Percentiles rank a stretch among this genome's conserved stretches.
Conservation (phyloP, 2,329 filamentous ascomycete species). For the Penicillium nordicum region DNA sequence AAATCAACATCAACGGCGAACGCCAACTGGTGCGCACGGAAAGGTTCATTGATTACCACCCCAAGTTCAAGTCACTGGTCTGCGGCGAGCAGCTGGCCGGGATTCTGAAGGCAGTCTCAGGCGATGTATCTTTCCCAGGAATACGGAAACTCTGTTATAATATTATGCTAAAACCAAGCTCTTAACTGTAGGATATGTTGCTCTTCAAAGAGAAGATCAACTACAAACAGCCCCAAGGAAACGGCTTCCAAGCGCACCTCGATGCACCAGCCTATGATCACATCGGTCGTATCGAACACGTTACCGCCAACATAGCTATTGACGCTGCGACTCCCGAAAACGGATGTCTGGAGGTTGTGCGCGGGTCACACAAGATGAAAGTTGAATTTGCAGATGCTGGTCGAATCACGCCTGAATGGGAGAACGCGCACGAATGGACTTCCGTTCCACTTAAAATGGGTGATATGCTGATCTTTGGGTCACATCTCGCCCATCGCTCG, state of each 20-base stretch:
- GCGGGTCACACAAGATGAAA: conserved; percentile 34
- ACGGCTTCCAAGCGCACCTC: conserved; percentile 36
- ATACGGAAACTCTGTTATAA: too few relatives aligned
- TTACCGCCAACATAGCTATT: conserved; percentile 36
- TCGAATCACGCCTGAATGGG: conserved; percentile 31
- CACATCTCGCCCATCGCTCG: conserved; percentile 30
- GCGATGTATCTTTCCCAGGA: conserved; percentile 14
- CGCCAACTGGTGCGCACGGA: conserved; percentile 36
- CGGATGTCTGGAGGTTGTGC: conserved; percentile 35
- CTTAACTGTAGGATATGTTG: conserved; percentile 27
- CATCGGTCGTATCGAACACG: conserved; percentile 34
- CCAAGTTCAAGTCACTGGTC: conserved; percentile 26
- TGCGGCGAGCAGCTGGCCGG: conserved; percentile 25
- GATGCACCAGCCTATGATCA: conserved; percentile 38
- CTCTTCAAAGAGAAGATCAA: conserved; percentile 41
- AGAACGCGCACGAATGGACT: conserved; percentile 30
- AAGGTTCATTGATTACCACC: conserved; percentile 33
- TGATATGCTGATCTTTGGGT: conserved; percentile 34
- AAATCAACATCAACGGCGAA: conserved; percentile 32
- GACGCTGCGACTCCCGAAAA: conserved; percentile 32
- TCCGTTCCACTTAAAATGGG: conserved; percentile 30
- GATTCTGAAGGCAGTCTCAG: conserved; percentile 28
- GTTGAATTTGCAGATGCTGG: conserved; percentile 32
- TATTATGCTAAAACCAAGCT: neutral
- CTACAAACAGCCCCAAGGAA: conserved; percentile 34